Percentiles rank a stretch among this genome's conserved stretches.
phyloP scores from a whole-genome alignment of 257 asterid species.

The Primulina huaijiensis region DNA sequence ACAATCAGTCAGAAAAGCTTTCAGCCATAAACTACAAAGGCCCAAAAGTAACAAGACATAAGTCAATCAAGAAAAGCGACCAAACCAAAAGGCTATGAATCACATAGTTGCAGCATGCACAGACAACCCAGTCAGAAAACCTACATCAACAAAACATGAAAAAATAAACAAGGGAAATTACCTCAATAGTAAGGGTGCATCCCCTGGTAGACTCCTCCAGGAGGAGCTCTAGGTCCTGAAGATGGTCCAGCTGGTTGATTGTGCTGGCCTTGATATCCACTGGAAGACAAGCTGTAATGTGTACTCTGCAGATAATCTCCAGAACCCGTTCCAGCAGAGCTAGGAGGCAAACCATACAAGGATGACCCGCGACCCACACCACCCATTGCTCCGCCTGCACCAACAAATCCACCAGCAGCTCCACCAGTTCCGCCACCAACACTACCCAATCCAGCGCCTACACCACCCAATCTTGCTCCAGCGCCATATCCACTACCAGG shows the following conservation, averaged over 20 bases:
- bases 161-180: slow-evolving; percentile 26
- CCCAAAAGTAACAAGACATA: slow-evolving; percentile 13
- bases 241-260: slow-evolving; percentile 53
- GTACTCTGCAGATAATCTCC: slow-evolving; percentile 51
- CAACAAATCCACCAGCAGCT: slow-evolving; percentile 32
- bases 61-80: neutral
- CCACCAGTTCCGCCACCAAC: slow-evolving; percentile 31
- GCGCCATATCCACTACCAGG: slow-evolving; percentile 25
- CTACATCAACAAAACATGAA: neutral
- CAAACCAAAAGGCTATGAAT: slow-evolving; percentile 2
- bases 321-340: slow-evolving; percentile 50
- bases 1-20: neutral
- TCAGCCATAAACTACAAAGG: slow-evolving; percentile 13
- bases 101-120: slow-evolving; percentile 12
- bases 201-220: slow-evolving; percentile 73
- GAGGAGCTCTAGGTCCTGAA: slow-evolving; percentile 51
- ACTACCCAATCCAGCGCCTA: slow-evolving; percentile 31
- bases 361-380: slow-evolving; percentile 61
- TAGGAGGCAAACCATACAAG: slow-evolving; percentile 52
- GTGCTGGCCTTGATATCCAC: slow-evolving; percentile 56
- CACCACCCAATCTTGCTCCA: slow-evolving; percentile 26
- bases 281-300: slow-evolving; percentile 45
- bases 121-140: slow-evolving; percentile 14
- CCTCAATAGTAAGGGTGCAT: slow-evolving; percentile 75
- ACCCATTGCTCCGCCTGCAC: slow-evolving; percentile 30